Evolutionary conservation across 1,284 basidiomycete genomes (phyloP).

Genomic region (Ceratobasidium sp.): DNA sequence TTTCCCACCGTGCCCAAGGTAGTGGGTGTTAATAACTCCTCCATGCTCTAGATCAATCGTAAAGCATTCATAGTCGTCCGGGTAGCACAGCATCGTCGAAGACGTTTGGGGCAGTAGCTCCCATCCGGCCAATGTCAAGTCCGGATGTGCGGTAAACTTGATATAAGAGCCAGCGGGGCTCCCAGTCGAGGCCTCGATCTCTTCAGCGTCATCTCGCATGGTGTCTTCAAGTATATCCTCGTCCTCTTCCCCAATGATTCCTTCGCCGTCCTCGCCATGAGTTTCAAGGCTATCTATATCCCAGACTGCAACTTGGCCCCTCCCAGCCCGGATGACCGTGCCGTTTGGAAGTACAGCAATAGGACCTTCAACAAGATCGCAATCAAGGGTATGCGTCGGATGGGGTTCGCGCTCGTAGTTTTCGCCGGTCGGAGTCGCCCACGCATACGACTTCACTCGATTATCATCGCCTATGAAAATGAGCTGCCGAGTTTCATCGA

Average conservation of each 20-base stretch:
- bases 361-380: neutral
- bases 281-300: slow-evolving; percentile 15
- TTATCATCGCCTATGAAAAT: slow-evolving; percentile 34
- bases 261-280: slow-evolving; percentile 23
- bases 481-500: slow-evolving; percentile 33
- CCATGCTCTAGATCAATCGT: slow-evolving; percentile 27
- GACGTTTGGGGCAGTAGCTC: neutral
- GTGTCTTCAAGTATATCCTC: neutral
- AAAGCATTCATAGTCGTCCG: slow-evolving; percentile 9
- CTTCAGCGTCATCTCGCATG: slow-evolving; percentile 34
- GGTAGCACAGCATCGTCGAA: slow-evolving; percentile 16
- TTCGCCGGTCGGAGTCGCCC: slow-evolving; percentile 9
- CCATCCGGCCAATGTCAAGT: neutral
- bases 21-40: neutral
- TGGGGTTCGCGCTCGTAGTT: slow-evolving; percentile 7
- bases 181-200: slow-evolving; percentile 36
- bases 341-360: slow-evolving; percentile 29
- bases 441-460: slow-evolving; percentile 34
- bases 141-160: slow-evolving; percentile 17
- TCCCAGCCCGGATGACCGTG: slow-evolving; percentile 28
- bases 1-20: slow-evolving; percentile 39
- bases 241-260: neutral
- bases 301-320: slow-evolving; percentile 29
- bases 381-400: slow-evolving; percentile 32
- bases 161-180: slow-evolving; percentile 17